phyloP scores from a whole-genome alignment of 331 rosid genomes.

The Cydonia oblonga region DNA sequence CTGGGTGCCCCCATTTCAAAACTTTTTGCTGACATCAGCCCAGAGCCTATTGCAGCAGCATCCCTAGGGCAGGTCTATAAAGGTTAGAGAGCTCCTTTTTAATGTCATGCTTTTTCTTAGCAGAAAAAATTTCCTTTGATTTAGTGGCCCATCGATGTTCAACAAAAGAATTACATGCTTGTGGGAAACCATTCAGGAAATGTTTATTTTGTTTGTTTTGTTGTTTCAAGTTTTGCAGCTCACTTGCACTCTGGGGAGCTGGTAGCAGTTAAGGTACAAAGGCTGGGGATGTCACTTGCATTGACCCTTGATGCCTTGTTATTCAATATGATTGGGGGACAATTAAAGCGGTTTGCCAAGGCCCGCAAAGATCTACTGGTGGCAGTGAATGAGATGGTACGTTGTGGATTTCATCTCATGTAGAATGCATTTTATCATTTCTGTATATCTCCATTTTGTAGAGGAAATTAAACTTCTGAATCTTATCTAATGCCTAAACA shows the following conservation, averaged over 20 bases:
- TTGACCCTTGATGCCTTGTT: slow-evolving; percentile 94
- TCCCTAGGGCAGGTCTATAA: slow-evolving; percentile 96
- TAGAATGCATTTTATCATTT: background rate
- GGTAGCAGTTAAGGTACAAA: slow-evolving; percentile 94
- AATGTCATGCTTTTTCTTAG: background rate
- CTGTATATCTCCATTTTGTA: background rate
- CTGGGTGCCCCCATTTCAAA: slow-evolving; percentile 56
- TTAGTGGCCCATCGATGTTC: background rate
- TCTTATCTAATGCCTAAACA: background rate
- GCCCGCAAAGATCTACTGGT: slow-evolving; percentile 89
- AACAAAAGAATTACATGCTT: slow-evolving; percentile 13
- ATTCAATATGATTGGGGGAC: slow-evolving; percentile 93
- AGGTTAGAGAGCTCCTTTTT: slow-evolving; percentile 42
- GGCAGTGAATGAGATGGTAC: slow-evolving; percentile 93
- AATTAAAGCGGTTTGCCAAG: slow-evolving; percentile 73
- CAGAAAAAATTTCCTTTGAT: background rate
- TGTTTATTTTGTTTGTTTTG: slow-evolving; percentile 36
- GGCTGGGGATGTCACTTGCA: slow-evolving; percentile 89
- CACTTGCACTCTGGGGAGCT: slow-evolving; percentile 92
- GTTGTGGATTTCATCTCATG: slow-evolving; percentile 8
- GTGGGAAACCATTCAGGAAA: slow-evolving; percentile 31
- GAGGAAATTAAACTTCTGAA: background rate
- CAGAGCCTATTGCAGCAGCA: slow-evolving; percentile 87
- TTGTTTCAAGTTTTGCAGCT: slow-evolving; percentile 92
- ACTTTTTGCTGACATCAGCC: slow-evolving; percentile 67